phyloP scores from a whole-genome alignment of 768 basidiomycete genomes.

The Pulveroboletus frians region DNA sequence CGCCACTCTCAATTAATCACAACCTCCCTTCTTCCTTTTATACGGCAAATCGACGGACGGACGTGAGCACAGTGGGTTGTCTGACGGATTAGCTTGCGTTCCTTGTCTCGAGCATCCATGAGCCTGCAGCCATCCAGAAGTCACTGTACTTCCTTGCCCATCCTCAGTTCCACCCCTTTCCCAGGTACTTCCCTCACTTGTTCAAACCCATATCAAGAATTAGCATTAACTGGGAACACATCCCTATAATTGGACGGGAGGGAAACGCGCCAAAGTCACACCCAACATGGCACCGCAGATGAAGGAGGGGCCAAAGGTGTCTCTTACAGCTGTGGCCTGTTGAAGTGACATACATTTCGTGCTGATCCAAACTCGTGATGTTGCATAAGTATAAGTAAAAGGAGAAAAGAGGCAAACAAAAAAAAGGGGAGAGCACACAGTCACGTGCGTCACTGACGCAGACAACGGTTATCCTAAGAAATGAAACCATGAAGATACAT shows the following conservation, averaged over 20 bases:
- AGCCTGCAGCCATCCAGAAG: too few species aligned
- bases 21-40: too few species aligned
- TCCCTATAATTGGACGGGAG: too few species aligned
- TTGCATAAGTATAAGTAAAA: slow-evolving; percentile 17
- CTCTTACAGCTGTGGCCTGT: slow-evolving; percentile 7
- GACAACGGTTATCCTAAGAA: slow-evolving; percentile 9
- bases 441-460: slow-evolving; percentile 2
- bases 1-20: too few species aligned
- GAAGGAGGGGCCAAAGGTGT: not conserved
- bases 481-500: slow-evolving; percentile 7
- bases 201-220: too few species aligned
- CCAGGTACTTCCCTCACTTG: not conserved
- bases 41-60: too few species aligned
- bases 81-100: too few species aligned
- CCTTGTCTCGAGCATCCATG: too few species aligned
- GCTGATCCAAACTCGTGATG: slow-evolving; percentile 6
- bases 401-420: not conserved
- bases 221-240: not conserved
- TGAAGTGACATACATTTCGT: slow-evolving; percentile 18
- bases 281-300: not conserved
- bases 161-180: not conserved
- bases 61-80: too few species aligned
- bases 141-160: too few species aligned
- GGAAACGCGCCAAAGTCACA: too few species aligned
- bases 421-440: not conserved